phyloP scores from a whole-genome alignment of 768 basidiomycete species.

The Leucocoprinus sp. region DNA sequence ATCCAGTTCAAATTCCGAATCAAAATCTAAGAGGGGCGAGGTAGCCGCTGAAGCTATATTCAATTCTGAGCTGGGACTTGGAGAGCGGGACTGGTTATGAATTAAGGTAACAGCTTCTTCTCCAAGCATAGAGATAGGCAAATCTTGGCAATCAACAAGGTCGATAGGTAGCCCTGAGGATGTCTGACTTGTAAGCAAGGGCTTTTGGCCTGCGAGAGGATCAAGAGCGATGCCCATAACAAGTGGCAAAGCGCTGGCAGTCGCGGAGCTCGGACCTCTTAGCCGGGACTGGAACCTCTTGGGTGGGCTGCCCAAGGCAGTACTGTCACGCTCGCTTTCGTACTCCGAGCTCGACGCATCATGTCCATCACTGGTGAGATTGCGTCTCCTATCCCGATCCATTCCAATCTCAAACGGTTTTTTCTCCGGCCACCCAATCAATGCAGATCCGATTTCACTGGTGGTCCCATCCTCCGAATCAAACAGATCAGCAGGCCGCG shows the following conservation, averaged over 20 bases:
- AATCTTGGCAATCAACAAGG: neutral
- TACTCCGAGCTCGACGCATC: slow-evolving; percentile 8
- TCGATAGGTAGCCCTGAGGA: too few relatives aligned
- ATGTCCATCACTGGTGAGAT: slow-evolving; percentile 4
- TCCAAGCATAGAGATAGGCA: neutral
- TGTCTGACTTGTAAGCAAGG: neutral
- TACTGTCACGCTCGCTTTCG: slow-evolving; percentile 5
- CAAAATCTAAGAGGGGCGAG: slow-evolving; percentile 4
- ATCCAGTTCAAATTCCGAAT: slow-evolving; percentile 10
- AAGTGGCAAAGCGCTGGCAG: neutral
- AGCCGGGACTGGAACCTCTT: slow-evolving; percentile 3
- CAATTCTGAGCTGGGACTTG: slow-evolving; percentile 7
- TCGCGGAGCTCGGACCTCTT: neutral
- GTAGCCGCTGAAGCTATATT: slow-evolving; percentile 6
- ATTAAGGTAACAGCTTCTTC: neutral
- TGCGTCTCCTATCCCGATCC: neutral
- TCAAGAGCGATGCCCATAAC: neutral
- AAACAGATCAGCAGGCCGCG: neutral
- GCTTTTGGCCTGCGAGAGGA: neutral
- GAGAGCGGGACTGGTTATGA: neutral
- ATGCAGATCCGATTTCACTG: neutral
- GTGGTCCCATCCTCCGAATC: neutral
- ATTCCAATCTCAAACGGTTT: slow-evolving; percentile 5
- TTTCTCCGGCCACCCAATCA: slow-evolving; percentile 1
- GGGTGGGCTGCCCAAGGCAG: slow-evolving; percentile 4